phyloP scores from a whole-genome alignment of 1,139 yeast genomes.

The Entelexis paramagnoliae region DNA sequence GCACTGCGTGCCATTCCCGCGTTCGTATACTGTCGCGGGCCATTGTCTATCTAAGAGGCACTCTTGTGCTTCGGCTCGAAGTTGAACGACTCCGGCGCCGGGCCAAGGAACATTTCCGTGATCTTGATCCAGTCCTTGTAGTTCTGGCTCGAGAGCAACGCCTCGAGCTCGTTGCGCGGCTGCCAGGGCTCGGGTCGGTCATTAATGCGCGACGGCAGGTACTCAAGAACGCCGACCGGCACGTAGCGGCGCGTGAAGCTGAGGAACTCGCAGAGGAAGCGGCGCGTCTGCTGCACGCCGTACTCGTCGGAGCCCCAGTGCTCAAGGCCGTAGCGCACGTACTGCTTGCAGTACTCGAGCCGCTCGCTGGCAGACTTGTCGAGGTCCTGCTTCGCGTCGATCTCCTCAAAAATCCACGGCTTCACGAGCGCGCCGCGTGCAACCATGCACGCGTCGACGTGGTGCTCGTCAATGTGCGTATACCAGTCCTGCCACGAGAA shows the following conservation, averaged over 20 bases:
- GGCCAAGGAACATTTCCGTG: conserved; percentile 92
- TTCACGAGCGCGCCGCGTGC: conserved; percentile 96
- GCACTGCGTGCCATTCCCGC: too few species aligned
- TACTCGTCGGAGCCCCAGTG: conserved; percentile 98
- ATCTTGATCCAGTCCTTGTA: conserved; percentile 93
- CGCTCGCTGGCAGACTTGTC: conserved; percentile 89
- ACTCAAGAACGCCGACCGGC: conserved; percentile 86
- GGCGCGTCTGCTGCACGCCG: conserved; percentile 78
- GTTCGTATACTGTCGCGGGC: too few species aligned
- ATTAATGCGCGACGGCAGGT: conserved; percentile 77
- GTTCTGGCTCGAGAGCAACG: conserved; percentile 73
- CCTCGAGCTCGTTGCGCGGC: conserved; percentile 91
- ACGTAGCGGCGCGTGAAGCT: conserved; percentile 90
- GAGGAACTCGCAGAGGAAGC: conserved; percentile 88
- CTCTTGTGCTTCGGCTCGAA: conserved; percentile 93
- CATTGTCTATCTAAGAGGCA: conserved; percentile 52
- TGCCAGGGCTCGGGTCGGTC: conserved; percentile 91
- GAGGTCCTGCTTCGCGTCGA: conserved; percentile 75
- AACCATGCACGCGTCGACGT: conserved; percentile 90
- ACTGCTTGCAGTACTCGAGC: conserved; percentile 58
- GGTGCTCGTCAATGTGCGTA: conserved; percentile 53
- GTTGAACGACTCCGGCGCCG: conserved; percentile 60
- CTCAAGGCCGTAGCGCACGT: conserved; percentile 71
- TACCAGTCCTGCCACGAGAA: conserved; percentile 85
- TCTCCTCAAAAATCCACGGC: conserved; percentile 98